phyloP scores from a whole-genome alignment of 768 basidiomycete genomes.

The Leccinellum luteum region DNA sequence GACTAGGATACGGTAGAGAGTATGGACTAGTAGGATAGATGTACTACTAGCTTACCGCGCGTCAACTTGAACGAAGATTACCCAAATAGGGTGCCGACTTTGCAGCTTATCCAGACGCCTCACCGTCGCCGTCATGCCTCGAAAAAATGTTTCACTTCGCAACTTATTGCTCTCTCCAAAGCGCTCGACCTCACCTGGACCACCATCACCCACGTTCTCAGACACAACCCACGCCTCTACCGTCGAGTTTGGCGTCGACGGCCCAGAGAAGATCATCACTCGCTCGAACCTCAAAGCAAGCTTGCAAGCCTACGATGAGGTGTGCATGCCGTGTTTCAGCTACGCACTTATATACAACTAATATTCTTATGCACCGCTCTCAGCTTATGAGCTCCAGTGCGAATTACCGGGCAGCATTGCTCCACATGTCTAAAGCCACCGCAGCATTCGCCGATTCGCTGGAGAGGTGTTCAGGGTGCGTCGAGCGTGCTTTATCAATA shows the following conservation, averaged over 20 bases:
- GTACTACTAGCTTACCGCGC: neutral
- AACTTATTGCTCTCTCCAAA: constrained; percentile 47
- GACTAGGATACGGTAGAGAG: neutral
- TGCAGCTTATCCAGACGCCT: constrained; percentile 17
- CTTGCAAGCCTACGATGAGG: constrained; percentile 78
- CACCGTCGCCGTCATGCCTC: constrained; percentile 39
- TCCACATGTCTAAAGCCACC: constrained; percentile 79
- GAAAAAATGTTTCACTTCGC: constrained; percentile 55
- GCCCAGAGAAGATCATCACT: constrained; percentile 81
- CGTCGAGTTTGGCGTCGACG: constrained; percentile 71
- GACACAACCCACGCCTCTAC: constrained; percentile 77
- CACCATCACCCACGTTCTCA: constrained; percentile 83
- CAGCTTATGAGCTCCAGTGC: constrained; percentile 77
- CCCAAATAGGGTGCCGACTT: constrained; percentile 17
- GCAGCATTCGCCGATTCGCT: constrained; percentile 85
- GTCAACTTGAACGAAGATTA: neutral
- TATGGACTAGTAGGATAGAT: constrained; percentile 9
- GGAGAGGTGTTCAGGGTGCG: constrained; percentile 80
- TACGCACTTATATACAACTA: neutral
- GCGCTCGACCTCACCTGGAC: constrained; percentile 49
- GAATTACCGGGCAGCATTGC: constrained; percentile 75
- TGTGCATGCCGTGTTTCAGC: constrained; percentile 36
- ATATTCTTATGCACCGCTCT: constrained; percentile 20
- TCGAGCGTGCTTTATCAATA: constrained; percentile 3
- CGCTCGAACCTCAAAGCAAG: constrained; percentile 74